Percentiles rank a stretch among this genome's conserved stretches.
Conservation (phyloP, 148 eudicot species). For the Chenopodium formosanum region DNA sequence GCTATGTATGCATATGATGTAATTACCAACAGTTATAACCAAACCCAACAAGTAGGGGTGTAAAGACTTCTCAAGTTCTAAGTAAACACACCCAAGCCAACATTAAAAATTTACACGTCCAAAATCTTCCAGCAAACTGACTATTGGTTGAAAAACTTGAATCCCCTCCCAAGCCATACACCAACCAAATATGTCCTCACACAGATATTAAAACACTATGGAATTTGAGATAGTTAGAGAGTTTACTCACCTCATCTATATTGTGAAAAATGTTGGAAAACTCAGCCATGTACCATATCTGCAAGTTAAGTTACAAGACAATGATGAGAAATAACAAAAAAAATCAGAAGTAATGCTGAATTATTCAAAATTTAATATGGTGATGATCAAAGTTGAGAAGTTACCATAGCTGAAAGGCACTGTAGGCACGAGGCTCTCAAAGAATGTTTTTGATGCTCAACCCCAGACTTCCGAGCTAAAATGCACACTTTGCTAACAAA, state of each 20-base stretch:
- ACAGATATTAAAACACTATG: not conserved
- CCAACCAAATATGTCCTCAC: not conserved
- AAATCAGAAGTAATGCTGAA: not conserved
- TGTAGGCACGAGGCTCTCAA: slow-evolving; percentile 84
- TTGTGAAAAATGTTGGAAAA: slow-evolving; percentile 66
- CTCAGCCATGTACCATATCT: slow-evolving; percentile 96
- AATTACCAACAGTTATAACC: no score
- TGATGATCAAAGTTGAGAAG: slow-evolving; percentile 8
- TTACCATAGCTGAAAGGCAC: slow-evolving; percentile 94
- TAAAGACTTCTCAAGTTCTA: no score
- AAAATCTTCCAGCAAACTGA: not conserved
- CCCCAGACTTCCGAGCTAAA: slow-evolving; percentile 60
- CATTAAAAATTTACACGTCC: not conserved
- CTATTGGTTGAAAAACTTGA: not conserved
- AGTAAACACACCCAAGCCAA: no score
- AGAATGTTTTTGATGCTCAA: slow-evolving; percentile 48
- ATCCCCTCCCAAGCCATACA: not conserved
- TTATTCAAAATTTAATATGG: not conserved
- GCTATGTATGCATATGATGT: no score
- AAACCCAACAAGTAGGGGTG: no score
- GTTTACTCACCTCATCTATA: slow-evolving; percentile 66
- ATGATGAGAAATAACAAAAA: not conserved
- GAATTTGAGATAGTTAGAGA: slow-evolving; percentile 2
- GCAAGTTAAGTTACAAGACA: slow-evolving; percentile 31
- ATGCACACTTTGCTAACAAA: slow-evolving; percentile 56